These are phyloP conservation scores for Dactylonectria macrodidyma DNA, from an alignment of 2,329 filamentous ascomycete species.

Conservation along the genomic window DNA sequence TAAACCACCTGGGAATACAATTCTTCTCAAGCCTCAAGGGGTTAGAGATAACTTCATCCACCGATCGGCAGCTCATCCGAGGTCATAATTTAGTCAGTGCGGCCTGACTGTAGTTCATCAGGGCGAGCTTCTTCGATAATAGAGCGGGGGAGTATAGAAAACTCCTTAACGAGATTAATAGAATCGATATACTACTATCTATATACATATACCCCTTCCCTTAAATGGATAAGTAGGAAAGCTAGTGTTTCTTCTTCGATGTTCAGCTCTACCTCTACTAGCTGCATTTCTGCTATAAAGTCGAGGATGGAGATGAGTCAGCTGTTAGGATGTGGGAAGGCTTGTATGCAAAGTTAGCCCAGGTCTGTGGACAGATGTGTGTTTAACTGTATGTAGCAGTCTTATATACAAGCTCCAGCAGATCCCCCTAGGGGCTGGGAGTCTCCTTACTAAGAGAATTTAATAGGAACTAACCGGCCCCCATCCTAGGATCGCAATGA, in stretches of 20 bases:
- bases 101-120: constrained; percentile 15
- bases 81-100: constrained; percentile 13
- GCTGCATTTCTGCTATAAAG: constrained; percentile 15
- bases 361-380: constrained; percentile 14
- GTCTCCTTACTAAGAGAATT: too few species aligned
- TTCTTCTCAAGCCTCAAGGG: constrained; percentile 27
- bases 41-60: constrained; percentile 19
- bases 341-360: constrained; percentile 13
- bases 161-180: constrained; percentile 15
- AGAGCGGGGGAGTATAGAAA: constrained; percentile 12
- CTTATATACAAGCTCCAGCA: too few species aligned
- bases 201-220: constrained; percentile 28
- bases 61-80: constrained; percentile 24
- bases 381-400: too few species aligned
- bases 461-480: too few species aligned
- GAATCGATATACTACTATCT: constrained; percentile 18
- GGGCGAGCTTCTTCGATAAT: constrained; percentile 16
- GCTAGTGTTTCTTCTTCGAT: too few species aligned
- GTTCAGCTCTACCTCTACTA: constrained; percentile 17
- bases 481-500: neutral
- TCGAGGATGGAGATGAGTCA: constrained; percentile 13
- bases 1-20: constrained; percentile 17
- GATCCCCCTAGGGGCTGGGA: too few species aligned
- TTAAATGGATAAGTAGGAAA: neutral
- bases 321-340: constrained; percentile 14